Conservation (phyloP, 2,329 filamentous ascomycete species). For the Cladosporium sp. region DNA sequence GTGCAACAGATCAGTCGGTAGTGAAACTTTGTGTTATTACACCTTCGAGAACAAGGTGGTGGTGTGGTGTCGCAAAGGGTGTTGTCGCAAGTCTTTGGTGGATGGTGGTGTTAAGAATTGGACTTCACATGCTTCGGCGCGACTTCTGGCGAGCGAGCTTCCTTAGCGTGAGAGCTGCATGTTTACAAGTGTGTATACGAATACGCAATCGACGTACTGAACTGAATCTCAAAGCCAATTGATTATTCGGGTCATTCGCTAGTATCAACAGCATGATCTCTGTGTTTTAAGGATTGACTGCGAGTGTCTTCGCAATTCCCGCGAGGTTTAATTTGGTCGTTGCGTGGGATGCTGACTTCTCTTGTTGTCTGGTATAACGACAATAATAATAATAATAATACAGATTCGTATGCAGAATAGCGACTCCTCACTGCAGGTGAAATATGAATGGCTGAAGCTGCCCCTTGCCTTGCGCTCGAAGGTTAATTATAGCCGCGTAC, state of each 20-base stretch:
- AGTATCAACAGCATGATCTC: neutral
- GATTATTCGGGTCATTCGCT: neutral
- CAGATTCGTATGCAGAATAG: neutral
- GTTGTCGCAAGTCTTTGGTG: neutral
- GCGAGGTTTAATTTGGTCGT: neutral
- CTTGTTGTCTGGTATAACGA: neutral
- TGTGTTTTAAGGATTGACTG: neutral
- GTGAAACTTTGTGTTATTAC: neutral
- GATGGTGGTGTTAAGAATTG: neutral
- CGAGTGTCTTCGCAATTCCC: too few species aligned
- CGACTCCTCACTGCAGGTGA: neutral
- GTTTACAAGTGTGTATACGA: neutral
- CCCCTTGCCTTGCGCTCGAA: neutral
- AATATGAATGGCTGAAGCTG: neutral
- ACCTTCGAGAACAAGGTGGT: neutral
- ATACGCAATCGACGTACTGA: neutral
- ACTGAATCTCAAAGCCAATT: neutral
- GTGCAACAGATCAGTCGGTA: neutral
- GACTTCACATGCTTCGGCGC: constrained; percentile 16
- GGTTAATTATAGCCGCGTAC: constrained; percentile 13
- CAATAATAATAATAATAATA: neutral
- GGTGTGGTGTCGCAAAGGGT: neutral
- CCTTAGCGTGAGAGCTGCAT: neutral
- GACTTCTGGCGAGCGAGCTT: neutral
- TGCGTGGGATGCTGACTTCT: neutral